Base-by-base conservation (phyloP, 495 filamentous ascomycete genomes). In the Achaetomiella virescens region DNA sequence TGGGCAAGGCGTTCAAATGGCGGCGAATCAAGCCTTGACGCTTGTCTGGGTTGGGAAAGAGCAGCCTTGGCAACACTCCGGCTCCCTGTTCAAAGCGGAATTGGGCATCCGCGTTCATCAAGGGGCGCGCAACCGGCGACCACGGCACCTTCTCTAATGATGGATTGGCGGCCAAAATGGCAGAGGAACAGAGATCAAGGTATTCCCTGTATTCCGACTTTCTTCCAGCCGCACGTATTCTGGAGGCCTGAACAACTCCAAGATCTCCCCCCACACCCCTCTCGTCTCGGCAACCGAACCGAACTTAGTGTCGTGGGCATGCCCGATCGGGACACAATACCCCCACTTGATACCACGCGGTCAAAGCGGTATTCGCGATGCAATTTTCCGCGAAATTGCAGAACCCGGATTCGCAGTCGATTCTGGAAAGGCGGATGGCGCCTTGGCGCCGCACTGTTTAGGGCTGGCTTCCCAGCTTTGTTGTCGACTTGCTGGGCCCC, bases 331-430 rank as follows among this genome's bases (percentile, higher is more conserved):
- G 40, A 42, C 40, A 40, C 33, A 41, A 33, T 21, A 29, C 31
- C 33, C 29, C 22, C 36, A 35, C 17, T 48, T 8, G 6, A 60
- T 46, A 37, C 38, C 48, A 21, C 18, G 21, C 50, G 57, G 64
- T 59, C 63, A 61, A 62, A 66, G 61, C 61, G 50, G 21, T 38
- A 35, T 22, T 54, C 50, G 43, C 47, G 62, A 59, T 48, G 45
- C 53, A 65, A 63, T 57, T 60, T 66, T 5, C 61, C 48, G 61
- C 55, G 54, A 66, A 58, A 66, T 66, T 66, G 55, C 63, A 25
- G 21, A 58, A 61, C 54, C 51, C 31, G 61, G 61, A 55, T 60
- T 54, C 21, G 38, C 31, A 31, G 45, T 40, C 45, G 35, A 11
- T 60, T 64, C 47, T 63, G 54, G 59, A 60, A 60, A 44, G 50